Percentiles rank a stretch among this genome's conserved stretches.
Evolutionary conservation across 75 land plant genomes (phyloP).

Genomic region (Ceratopteris richardii): DNA sequence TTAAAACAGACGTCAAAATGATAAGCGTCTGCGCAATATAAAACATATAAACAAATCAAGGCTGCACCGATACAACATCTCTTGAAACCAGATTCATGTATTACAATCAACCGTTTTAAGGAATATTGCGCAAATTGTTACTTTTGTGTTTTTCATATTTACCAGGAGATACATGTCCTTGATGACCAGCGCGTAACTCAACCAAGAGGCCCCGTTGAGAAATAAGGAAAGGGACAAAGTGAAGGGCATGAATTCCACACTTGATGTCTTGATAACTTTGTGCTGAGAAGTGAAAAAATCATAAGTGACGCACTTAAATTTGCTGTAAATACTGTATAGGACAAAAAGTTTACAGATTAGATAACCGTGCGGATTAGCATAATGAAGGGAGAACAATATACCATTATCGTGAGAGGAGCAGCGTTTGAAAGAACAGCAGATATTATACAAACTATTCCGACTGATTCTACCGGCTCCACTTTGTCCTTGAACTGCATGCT

Average conservation of each 20-base stretch:
- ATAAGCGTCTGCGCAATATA: too few relatives aligned
- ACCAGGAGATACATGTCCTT: conserved; percentile 54
- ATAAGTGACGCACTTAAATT: too few relatives aligned
- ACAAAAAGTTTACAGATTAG: too few relatives aligned
- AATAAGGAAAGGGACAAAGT: conserved; percentile 60
- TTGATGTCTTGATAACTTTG: conserved; percentile 52
- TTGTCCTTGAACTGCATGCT: background rate
- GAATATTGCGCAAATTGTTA: too few relatives aligned
- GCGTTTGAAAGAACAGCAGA: background rate
- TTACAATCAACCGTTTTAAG: too few relatives aligned
- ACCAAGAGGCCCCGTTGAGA: conserved; percentile 57
- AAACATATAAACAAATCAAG: too few relatives aligned
- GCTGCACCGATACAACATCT: too few relatives aligned
- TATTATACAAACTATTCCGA: background rate
- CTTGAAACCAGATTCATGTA: too few relatives aligned
- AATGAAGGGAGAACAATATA: background rate
- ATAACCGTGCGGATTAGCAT: too few relatives aligned
- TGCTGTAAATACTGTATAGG: background rate
- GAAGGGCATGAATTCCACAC: conserved; percentile 85
- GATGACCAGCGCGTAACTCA: conserved; percentile 54
- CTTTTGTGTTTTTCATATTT: conserved; percentile 4
- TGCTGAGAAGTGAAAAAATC: conserved; percentile 17
- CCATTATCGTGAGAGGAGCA: background rate
- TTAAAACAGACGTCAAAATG: too few relatives aligned
- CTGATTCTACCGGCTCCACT: background rate